Conservation (phyloP, 306 rosid genomes). For the Fragaria ananassa region DNA sequence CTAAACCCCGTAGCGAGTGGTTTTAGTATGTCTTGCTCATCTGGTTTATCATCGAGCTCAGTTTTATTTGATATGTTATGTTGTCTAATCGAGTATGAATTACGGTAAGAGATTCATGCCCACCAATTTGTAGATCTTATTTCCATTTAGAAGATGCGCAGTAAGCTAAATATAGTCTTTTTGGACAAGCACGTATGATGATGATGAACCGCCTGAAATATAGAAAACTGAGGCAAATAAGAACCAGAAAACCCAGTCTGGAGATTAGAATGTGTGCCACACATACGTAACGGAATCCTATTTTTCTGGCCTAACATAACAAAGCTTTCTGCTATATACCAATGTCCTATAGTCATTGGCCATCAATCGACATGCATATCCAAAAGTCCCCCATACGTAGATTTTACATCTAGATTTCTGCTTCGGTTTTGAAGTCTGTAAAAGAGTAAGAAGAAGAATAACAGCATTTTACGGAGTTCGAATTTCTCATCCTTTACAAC, state of each 20-base stretch:
- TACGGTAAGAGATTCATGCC: not conserved
- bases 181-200: too few relatives aligned
- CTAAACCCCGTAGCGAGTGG: constrained; percentile 20
- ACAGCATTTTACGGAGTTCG: not conserved
- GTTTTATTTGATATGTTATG: not conserved
- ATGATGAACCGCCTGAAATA: not conserved
- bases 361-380: not conserved
- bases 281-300: not conserved
- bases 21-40: not conserved
- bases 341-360: too few relatives aligned
- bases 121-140: too few relatives aligned
- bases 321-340: not conserved
- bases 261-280: not conserved
- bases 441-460: not conserved
- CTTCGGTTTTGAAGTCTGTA: not conserved
- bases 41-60: not conserved
- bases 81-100: not conserved
- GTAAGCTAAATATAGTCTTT: too few relatives aligned
- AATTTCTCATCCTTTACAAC: not conserved
- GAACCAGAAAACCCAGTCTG: not conserved
- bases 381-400: not conserved
- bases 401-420: not conserved
- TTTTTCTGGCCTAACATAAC: not conserved
- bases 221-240: not conserved
- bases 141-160: too few relatives aligned